phyloP scores from a whole-genome alignment of 352 stramenopile species.

The Phytophthora kernoviae region DNA sequence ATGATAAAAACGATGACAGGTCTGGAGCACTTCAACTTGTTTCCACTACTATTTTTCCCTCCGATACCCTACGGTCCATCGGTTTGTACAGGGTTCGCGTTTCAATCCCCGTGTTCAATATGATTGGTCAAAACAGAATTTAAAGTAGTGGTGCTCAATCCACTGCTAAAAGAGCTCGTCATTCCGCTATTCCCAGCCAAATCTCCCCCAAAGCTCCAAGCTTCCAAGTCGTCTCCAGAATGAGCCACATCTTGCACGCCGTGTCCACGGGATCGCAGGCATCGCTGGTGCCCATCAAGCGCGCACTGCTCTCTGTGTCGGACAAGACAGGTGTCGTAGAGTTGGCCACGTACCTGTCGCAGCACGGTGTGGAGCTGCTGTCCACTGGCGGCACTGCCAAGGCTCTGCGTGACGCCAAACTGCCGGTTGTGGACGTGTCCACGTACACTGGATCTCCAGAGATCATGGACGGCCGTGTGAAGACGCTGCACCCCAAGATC shows the following conservation, averaged over 20 bases:
- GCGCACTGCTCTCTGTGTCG: slow-evolving; percentile 98
- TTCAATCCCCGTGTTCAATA: too few species aligned
- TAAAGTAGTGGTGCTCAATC: slow-evolving; percentile 25
- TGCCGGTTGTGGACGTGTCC: slow-evolving; percentile 97
- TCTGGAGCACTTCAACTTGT: slow-evolving; percentile 18
- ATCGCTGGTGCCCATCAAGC: slow-evolving; percentile 92
- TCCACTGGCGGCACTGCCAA: slow-evolving; percentile 99
- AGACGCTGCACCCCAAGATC: slow-evolving; percentile 99
- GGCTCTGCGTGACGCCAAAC: slow-evolving; percentile 93
- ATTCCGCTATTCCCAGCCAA: slow-evolving; percentile 9
- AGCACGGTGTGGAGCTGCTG: slow-evolving; percentile 96
- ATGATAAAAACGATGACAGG: background rate
- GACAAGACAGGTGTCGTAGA: slow-evolving; percentile 99
- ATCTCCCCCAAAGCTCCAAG: slow-evolving; percentile 14
- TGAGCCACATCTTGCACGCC: slow-evolving; percentile 87
- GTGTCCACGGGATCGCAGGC: slow-evolving; percentile 62
- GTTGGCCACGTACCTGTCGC: slow-evolving; percentile 93
- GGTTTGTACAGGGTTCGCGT: too few species aligned
- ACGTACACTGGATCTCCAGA: slow-evolving; percentile 98
- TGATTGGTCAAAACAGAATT: slow-evolving; percentile 16
- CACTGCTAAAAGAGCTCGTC: background rate
- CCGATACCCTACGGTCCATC: too few species aligned
- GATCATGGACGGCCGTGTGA: slow-evolving; percentile 99
- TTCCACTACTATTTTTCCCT: too few species aligned
- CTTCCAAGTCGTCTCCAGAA: slow-evolving; percentile 21